Base-by-base conservation (phyloP, 2,329 filamentous ascomycete species). In the Trichoderma pleuroti region DNA sequence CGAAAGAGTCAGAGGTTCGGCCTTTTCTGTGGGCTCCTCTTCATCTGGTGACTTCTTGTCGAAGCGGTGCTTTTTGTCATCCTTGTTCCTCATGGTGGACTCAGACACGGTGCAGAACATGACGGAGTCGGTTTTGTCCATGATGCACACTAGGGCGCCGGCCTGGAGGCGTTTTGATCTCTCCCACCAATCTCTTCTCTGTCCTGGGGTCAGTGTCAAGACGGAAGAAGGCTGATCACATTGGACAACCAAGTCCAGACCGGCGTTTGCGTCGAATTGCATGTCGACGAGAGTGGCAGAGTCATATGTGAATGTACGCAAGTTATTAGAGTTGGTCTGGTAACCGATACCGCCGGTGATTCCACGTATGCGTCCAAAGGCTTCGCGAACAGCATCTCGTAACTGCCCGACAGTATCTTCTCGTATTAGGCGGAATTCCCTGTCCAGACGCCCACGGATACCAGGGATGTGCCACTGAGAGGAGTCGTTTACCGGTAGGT, bases 371-470 rank as follows among this genome's bases (percentile, higher is more conserved):
- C 73, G 72, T 4, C 83, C 76, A 11, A 85, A 76, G 62, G 84
- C 79, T 28, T 80, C 72, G 49, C 80, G 79, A 3, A 86, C 82
- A 1, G 82, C 82, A 73, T 88, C 84, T 46, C 85, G 80, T 5
- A 89, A 78, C 70, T 87, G 83, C 0, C 85, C 85, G 3, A 88
- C 79, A 0, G 84, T 86, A 72, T 89, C 86, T 76, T 88, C 85
- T 3, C 87, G 81, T 1, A 88, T 75, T 1, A 89, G 81, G 18
- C 87, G 82, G 62, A 89, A 89, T 68, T 88, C 83, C 68, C 83
- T 80, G 75, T 89, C 87, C 0, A 89, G 75, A 1, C 86, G 81
- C 2, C 86, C 85, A 5, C 76, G 77, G 12, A 85, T 80, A 1
- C 85, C 84, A 4, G 76, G 73, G 71, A 73, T 71, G 61, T 77